phyloP scores from a whole-genome alignment of 805 yeast genomes.

The Kuraishia borneana region DNA sequence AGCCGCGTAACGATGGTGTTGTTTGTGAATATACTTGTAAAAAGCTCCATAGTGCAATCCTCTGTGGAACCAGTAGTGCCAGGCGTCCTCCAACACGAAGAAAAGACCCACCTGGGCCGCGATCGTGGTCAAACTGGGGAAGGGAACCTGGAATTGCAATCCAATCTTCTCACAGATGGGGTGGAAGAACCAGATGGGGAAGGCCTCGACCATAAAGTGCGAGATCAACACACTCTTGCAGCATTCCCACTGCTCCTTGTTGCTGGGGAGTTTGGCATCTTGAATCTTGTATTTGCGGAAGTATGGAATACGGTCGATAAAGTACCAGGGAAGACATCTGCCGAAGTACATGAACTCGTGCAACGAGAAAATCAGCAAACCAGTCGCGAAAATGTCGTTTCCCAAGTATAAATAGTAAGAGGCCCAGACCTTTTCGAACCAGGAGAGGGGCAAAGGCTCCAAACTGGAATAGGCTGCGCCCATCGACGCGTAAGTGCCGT shows the following conservation, averaged over 20 bases:
- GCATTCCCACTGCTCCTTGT: slow-evolving; percentile 88
- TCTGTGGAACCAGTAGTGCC: slow-evolving; percentile 97
- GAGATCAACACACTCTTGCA: slow-evolving; percentile 72
- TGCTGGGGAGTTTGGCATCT: slow-evolving; percentile 70
- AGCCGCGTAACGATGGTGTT: slow-evolving; percentile 96
- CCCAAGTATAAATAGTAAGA: slow-evolving; percentile 75
- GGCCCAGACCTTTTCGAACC: slow-evolving; percentile 75
- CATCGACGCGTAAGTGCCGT: slow-evolving; percentile 7
- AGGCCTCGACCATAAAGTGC: slow-evolving; percentile 87
- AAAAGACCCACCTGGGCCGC: slow-evolving; percentile 59
- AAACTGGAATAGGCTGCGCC: slow-evolving; percentile 12
- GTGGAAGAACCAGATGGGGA: slow-evolving; percentile 96
- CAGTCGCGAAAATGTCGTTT: slow-evolving; percentile 89
- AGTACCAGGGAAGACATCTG: slow-evolving; percentile 85
- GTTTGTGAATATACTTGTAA: slow-evolving; percentile 91
- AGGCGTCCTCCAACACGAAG: slow-evolving; percentile 81
- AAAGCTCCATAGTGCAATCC: slow-evolving; percentile 79
- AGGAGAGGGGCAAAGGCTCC: slow-evolving; percentile 22
- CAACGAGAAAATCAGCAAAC: slow-evolving; percentile 65
- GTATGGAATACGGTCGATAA: slow-evolving; percentile 76
- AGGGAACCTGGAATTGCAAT: slow-evolving; percentile 71
- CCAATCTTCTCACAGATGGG: slow-evolving; percentile 80
- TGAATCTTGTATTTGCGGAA: slow-evolving; percentile 86
- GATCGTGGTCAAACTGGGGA: slow-evolving; percentile 58
- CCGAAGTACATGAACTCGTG: slow-evolving; percentile 91